Evolutionary conservation across 2,329 filamentous ascomycete species (phyloP), one percentile per base, ranked within the genome.

Genomic region (Cephalotrichum gorgonifer): DNA sequence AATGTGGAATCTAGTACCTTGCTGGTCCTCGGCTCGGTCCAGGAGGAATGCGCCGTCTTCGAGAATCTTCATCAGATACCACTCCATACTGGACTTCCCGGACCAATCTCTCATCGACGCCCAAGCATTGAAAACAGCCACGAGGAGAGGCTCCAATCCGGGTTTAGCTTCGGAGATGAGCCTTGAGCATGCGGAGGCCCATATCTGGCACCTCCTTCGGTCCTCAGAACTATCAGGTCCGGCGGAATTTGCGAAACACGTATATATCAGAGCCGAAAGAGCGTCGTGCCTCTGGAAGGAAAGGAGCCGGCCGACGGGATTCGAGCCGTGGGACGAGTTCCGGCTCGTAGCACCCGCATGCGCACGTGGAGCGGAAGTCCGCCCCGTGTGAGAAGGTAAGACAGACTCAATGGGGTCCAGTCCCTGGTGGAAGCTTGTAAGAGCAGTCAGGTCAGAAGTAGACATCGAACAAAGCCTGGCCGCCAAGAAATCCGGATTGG

Each of bases 11-110:
- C 84, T 74, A 52, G 83, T 81, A 31, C 82, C 79, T 53, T 85
- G 76, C 57, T 88, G 85, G 60, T 89, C 85, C 64, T 90, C 86
- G 58, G 87, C 83, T 60, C 86, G 83, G 60, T 95, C 89, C 57
- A 96, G 74, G 50, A 97, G 73, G 61, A 96, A 96, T 35, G 89
- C 85, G 55, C 93, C 93, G 58, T 94, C 86, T 66, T 95, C 88
- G 28, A 98, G 78, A 52, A 94, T 88, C 62, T 93, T 87, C 86
- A 95, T 93, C 12, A 98, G 78, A 64, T 91, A 97, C 67, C 88
- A 86, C 67, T 96, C 90, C 73, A 98, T 82, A 54, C 89, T 93
- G 56, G 84, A 80, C 58, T 85, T 89, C 50, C 88, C 88, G 38
- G 88, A 86, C 90, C 91, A 97, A 64, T 90, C 84, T 53, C 87